Conservation (phyloP, 805 yeast species). For the Wickerhamomyces rabaulensis region DNA sequence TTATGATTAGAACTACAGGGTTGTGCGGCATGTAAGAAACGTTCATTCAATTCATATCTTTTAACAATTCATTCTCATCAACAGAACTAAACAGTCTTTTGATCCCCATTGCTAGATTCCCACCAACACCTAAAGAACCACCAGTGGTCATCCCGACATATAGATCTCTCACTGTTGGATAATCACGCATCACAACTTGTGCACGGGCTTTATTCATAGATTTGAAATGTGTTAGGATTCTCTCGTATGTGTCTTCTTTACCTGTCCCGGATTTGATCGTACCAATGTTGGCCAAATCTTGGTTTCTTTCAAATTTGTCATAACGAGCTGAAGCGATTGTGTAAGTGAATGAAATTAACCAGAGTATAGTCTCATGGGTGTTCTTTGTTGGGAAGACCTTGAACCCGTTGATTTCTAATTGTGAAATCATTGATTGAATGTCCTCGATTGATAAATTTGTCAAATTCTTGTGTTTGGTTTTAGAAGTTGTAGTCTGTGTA, state of each 20-base stretch:
- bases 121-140: constrained; percentile 38
- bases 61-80: constrained; percentile 40
- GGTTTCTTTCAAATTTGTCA: constrained; percentile 52
- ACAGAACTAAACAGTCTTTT: constrained; percentile 41
- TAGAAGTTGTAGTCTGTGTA: background rate
- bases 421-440: constrained; percentile 35
- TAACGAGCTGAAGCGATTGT: constrained; percentile 47
- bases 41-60: background rate
- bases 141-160: constrained; percentile 31
- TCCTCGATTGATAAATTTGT: constrained; percentile 19
- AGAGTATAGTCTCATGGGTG: constrained; percentile 39
- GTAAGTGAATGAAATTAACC: constrained; percentile 54
- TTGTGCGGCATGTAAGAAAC: too few species aligned
- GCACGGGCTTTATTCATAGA: constrained; percentile 50
- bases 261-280: constrained; percentile 49
- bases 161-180: constrained; percentile 33
- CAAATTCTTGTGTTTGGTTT: constrained; percentile 4
- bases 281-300: constrained; percentile 51
- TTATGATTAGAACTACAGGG: too few species aligned
- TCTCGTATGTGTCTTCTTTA: constrained; percentile 39
- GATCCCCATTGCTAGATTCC: constrained; percentile 44
- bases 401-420: constrained; percentile 42
- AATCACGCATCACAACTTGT: constrained; percentile 36
- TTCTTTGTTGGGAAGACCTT: constrained; percentile 48
- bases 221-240: constrained; percentile 51